phyloP scores from a whole-genome alignment of 495 filamentous ascomycete genomes.

The Astrothelium macrocarpum region DNA sequence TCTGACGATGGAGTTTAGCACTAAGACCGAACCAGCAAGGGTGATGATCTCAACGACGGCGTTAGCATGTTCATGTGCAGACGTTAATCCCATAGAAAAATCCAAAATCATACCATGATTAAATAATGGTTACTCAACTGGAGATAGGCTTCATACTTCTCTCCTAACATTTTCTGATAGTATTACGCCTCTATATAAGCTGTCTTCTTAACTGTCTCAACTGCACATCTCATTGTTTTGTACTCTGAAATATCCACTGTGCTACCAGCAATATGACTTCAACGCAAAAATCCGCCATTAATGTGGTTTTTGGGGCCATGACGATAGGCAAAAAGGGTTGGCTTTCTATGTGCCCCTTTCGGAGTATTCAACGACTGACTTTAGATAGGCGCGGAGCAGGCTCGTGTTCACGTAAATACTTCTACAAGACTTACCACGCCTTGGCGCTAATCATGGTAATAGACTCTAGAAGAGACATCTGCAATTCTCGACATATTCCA shows the following conservation, averaged over 20 bases:
- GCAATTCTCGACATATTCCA: slow-evolving; percentile 26
- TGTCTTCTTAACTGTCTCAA: no score
- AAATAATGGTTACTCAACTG: no score
- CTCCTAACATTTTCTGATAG: no score
- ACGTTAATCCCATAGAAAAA: no score
- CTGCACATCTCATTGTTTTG: no score
- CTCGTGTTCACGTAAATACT: slow-evolving; percentile 17
- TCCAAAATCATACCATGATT: no score
- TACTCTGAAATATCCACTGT: no score
- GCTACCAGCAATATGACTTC: slow-evolving; percentile 3
- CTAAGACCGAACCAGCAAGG: neutral
- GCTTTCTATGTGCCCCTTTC: neutral
- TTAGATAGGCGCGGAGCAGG: slow-evolving; percentile 17
- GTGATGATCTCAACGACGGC: neutral
- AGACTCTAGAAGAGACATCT: slow-evolving; percentile 19
- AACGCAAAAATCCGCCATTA: slow-evolving; percentile 21
- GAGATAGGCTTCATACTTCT: no score
- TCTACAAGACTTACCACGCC: neutral
- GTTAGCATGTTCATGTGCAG: neutral
- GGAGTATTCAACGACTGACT: neutral
- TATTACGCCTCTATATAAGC: no score
- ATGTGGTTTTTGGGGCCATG: slow-evolving; percentile 30
- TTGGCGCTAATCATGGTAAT: neutral
- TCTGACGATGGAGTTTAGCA: neutral
- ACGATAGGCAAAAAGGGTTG: slow-evolving; percentile 18